These are phyloP conservation scores for Cryptococcus amylolentus DNA, from an alignment of 1,284 basidiomycete genomes.

Conservation along the genomic window DNA sequence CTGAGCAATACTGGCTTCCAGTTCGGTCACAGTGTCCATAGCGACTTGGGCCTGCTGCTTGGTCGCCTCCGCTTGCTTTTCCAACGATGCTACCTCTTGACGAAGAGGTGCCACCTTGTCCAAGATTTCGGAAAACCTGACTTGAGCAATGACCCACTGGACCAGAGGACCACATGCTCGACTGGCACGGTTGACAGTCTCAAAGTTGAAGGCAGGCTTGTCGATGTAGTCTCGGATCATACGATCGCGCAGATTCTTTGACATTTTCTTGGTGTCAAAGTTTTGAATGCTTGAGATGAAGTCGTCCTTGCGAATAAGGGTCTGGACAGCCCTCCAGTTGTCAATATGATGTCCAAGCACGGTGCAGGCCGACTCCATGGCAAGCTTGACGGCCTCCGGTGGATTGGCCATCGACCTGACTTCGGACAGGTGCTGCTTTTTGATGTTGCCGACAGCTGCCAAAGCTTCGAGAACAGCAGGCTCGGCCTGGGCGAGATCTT, in stretches of 20 bases:
- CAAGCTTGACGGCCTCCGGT: constrained; percentile 93
- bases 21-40: constrained; percentile 85
- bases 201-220: constrained; percentile 89
- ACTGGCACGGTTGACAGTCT: constrained; percentile 90
- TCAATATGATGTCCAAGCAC: constrained; percentile 92
- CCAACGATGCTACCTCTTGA: constrained; percentile 89
- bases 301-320: constrained; percentile 93
- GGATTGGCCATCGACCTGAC: constrained; percentile 98
- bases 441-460: constrained; percentile 94
- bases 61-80: constrained; percentile 85
- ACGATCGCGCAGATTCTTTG: constrained; percentile 77
- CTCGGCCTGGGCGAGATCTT: constrained; percentile 94
- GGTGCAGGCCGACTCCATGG: constrained; percentile 99
- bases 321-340: constrained; percentile 93
- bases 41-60: constrained; percentile 88
- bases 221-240: constrained; percentile 94
- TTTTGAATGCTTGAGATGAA: constrained; percentile 97
- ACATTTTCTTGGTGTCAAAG: constrained; percentile 95
- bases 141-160: constrained; percentile 97
- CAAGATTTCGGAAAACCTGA: constrained; percentile 94
- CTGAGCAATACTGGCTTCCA: constrained; percentile 84
- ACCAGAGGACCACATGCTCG: constrained; percentile 97
- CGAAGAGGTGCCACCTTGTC: constrained; percentile 97
- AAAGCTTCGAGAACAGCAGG: constrained; percentile 95
- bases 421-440: constrained; percentile 93